Evolutionary conservation across 495 filamentous ascomycete species (phyloP), one percentile per base, ranked within the genome.

Genomic region (Hyaloscypha variabilis): DNA sequence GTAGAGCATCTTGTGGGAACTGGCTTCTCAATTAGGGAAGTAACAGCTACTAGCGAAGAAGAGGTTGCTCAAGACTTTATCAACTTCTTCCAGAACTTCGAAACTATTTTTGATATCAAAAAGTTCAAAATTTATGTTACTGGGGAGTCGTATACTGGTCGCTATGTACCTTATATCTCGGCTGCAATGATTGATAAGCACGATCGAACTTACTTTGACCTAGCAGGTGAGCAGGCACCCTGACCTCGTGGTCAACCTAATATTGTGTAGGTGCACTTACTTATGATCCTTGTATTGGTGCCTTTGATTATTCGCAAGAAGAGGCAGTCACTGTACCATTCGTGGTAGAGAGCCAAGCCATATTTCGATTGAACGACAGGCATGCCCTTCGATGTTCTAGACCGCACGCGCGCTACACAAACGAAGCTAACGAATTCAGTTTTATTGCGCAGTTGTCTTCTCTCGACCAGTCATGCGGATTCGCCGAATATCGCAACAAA

Each of bases 91-190:
- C 85, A 84, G 77, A 82, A 86, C 56, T 92, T 92, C 52, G 80
- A 91, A 52, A 77, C 90, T 30, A 87, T 86, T 2, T 93, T 92
- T 62, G 76, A 72, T 28, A 74, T 91, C 71, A 81, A 90, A 21
- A 77, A 79, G 8, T 83, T 80, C 66, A 88, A 87, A 66, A 82
- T 91, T 1, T 93, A 88, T 67, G 82, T 92, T 60, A 82, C 88
- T 2, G 89, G 89, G 1, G 88, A 91, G 70, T 88, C 84, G 4
- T 57, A 65, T 60, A 54, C 63, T 24, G 92, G 92, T 4, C 80
- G 81, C 62, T 96, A 94, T 68, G 87, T 92, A 36, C 90, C 92
- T 0, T 96, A 94, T 70, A 88, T 96, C 58, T 87, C 90, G 1
- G 82, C 85, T 68, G 88, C 86, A 8, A 90, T 95, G 81, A 77